Percentiles rank a stretch among this genome's conserved stretches.
Evolutionary conservation across 2,329 filamentous ascomycete genomes (phyloP).

Genomic region (Xylariaceae sp.): DNA sequence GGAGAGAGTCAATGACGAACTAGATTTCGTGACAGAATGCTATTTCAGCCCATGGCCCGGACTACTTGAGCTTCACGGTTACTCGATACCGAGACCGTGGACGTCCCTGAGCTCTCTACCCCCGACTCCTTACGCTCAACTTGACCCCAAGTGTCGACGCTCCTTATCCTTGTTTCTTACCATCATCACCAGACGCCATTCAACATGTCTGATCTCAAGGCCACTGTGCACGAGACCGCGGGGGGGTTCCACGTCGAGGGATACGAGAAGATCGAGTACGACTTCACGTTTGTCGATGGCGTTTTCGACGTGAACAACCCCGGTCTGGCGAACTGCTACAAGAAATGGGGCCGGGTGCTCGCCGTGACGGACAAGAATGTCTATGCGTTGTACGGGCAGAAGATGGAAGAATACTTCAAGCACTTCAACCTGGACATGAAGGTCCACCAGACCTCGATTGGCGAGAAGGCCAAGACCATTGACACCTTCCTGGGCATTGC

Average conservation of each 20-base stretch:
- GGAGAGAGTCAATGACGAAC: conserved; percentile 12
- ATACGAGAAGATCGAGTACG: conserved; percentile 70
- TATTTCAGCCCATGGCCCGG: neutral
- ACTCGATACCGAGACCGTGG: neutral
- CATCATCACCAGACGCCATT: conserved; percentile 4
- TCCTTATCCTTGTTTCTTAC: too few species aligned
- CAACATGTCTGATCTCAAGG: conserved; percentile 63
- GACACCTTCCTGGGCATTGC: conserved; percentile 62
- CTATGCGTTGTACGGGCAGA: conserved; percentile 57
- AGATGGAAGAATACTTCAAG: conserved; percentile 61
- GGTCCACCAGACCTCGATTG: conserved; percentile 66
- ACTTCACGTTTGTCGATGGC: conserved; percentile 65
- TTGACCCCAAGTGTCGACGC: too few species aligned
- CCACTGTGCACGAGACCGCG: conserved; percentile 54
- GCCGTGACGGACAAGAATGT: conserved; percentile 67
- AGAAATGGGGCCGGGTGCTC: conserved; percentile 56
- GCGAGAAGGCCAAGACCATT: conserved; percentile 68
- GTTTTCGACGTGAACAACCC: conserved; percentile 55
- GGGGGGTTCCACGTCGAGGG: conserved; percentile 63
- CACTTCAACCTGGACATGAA: conserved; percentile 54
- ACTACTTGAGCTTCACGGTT: conserved; percentile 7
- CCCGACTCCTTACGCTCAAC: too few species aligned
- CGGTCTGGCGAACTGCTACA: conserved; percentile 58
- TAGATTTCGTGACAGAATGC: conserved; percentile 3
- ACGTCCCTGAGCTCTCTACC: neutral